Conservation (phyloP, 2,329 filamentous ascomycete species). For the Neofusicoccum ribis region DNA sequence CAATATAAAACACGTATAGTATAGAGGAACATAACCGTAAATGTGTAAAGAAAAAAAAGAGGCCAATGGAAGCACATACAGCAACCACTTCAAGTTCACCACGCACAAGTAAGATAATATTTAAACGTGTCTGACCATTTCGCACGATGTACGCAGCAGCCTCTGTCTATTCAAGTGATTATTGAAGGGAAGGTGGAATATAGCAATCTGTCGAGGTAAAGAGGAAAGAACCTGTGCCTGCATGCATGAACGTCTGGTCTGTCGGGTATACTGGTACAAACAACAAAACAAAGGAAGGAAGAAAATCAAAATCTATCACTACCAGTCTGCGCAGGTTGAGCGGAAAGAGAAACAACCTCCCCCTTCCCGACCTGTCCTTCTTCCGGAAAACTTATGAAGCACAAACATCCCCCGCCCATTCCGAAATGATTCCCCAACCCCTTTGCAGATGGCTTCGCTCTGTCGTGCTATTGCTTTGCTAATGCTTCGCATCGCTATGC, state of each 20-base stretch:
- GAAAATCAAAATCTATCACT: not conserved
- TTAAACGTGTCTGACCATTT: not conserved
- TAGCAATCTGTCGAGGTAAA: not conserved
- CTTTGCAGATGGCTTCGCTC: too few species aligned
- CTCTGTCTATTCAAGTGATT: conserved; percentile 2
- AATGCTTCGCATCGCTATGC: not conserved
- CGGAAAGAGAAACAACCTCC: too few species aligned
- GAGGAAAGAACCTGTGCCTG: not conserved
- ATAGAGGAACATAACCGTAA: too few species aligned
- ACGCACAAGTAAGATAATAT: too few species aligned
- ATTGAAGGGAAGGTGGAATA: not conserved
- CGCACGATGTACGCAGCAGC: not conserved
- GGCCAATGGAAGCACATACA: too few species aligned
- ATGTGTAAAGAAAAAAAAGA: too few species aligned
- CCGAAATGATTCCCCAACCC: not conserved
- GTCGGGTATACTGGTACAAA: conserved; percentile 3
- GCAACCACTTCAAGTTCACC: too few species aligned
- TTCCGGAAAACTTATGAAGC: not conserved
- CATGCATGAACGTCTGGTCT: not conserved
- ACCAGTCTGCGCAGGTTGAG: too few species aligned
- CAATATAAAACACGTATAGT: too few species aligned
- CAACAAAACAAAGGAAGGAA: not conserved
- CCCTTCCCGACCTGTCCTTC: not conserved
- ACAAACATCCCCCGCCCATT: not conserved
- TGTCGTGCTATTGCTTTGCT: too few species aligned